phyloP scores from a whole-genome alignment of 2,329 filamentous ascomycete genomes.

The Aspergillus fischeri region DNA sequence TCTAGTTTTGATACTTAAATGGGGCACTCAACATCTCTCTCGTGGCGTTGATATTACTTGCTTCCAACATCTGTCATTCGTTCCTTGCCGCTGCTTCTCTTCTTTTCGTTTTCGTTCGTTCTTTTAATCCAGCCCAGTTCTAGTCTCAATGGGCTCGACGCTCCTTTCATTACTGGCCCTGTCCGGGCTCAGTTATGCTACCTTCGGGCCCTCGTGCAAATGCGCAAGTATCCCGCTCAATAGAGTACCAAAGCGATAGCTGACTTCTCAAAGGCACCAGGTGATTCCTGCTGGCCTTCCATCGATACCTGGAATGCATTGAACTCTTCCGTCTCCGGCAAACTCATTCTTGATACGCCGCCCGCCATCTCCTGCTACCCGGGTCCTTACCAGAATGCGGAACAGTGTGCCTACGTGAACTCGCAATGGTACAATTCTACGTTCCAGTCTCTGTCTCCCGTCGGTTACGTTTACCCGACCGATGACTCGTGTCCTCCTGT shows the following conservation, averaged over 20 bases:
- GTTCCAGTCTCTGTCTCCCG: slow-evolving; percentile 24
- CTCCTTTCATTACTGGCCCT: not conserved
- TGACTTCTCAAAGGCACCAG: slow-evolving; percentile 13
- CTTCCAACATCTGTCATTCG: not conserved
- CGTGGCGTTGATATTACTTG: not conserved
- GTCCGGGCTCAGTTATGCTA: not conserved
- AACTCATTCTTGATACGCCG: slow-evolving; percentile 30
- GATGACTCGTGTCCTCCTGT: slow-evolving; percentile 24
- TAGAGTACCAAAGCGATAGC: not conserved
- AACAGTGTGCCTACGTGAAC: slow-evolving; percentile 21
- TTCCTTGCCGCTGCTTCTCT: not conserved
- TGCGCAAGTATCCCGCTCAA: not conserved
- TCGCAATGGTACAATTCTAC: slow-evolving; percentile 22
- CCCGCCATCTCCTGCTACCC: slow-evolving; percentile 34
- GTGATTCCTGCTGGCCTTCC: slow-evolving; percentile 31
- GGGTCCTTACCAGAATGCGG: slow-evolving; percentile 20
- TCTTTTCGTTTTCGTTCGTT: not conserved
- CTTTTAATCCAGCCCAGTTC: not conserved
- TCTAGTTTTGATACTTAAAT: not conserved
- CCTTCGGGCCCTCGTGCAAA: not conserved
- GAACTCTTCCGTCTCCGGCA: slow-evolving; percentile 30
- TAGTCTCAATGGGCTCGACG: not conserved
- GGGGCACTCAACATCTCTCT: not conserved
- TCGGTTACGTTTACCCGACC: slow-evolving; percentile 25
- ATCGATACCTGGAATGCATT: slow-evolving; percentile 25